Evolutionary conservation across 2,329 filamentous ascomycete genomes (phyloP), one percentile per base, ranked within the genome.

Genomic region (Coniochaeta sp.): DNA sequence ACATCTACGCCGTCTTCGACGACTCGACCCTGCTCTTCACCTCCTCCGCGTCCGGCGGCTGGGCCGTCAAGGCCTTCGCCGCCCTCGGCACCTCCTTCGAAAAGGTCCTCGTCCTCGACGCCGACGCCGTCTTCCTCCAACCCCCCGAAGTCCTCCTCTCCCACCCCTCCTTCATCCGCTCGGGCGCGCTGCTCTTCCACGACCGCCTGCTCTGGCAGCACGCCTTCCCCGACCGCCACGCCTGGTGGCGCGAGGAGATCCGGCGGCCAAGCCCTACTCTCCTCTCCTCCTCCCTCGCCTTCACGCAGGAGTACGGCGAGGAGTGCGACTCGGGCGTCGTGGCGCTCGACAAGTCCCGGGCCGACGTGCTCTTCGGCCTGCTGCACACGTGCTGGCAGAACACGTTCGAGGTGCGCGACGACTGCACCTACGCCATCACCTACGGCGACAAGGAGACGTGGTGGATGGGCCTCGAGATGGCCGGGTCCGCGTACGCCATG

Each of bases 371-470:
- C 14, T 68, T 75, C 12, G 77, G 70, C 0, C 64, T 79, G 1
- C 63, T 80, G 8, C 77, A 78, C 55, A 66, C 70, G 0, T 73
- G 69, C n/a, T 79, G 77, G 78, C 76, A 79, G 63, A 79, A 80
- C 57, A 73, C 72, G 1, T 65, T 70, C 7, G 64, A 61, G 0
- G 75, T 78, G 1, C 71, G 77, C 0, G 72, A 76, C 3, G 67
- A 74, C 28, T 68, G 73, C 10, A 77, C 76, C 1, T 79, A 77
- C 61, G 68, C 69, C 34, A 65, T 77, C 30, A 75, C 69, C 0
- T 74, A 79, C 24, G 77, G 77, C 0, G 77, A 80, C 40, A 79
- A 79, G 62, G 77, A 79, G 62, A 75, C 70, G 0, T 79, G 72
- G 70, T 79, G 77, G 77, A 68, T 79, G 24, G 76, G 76, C 0